A percentile compares a stretch with the other conserved stretches of the same genome.
These are phyloP conservation scores for Poterioochromonas sp. DNA, from an alignment of 352 stramenopile genomes.

Conservation along the genomic window DNA sequence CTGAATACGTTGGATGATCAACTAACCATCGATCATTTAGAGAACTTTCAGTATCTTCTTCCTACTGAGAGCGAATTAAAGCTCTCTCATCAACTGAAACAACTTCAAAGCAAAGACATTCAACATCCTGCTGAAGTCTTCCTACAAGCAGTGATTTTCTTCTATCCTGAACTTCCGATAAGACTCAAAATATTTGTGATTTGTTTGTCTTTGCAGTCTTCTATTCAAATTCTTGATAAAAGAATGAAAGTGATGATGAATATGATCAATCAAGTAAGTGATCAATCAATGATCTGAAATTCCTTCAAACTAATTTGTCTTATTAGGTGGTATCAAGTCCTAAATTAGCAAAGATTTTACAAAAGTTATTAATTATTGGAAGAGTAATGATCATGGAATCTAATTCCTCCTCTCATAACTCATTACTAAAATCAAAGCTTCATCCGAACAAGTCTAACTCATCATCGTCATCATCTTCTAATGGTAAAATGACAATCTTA, in stretches of 20 bases:
- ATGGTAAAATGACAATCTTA: not conserved
- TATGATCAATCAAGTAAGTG: not conserved
- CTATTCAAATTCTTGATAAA: not conserved
- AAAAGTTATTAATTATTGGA: not conserved
- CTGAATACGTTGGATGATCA: not conserved
- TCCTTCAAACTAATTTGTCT: too few species aligned
- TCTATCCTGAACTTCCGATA: constrained; percentile 12
- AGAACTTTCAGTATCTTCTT: not conserved
- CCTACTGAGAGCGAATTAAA: not conserved
- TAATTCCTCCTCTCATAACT: not conserved
- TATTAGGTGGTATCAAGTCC: not conserved
- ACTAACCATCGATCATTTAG: not conserved
- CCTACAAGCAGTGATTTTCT: not conserved
- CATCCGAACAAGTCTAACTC: not conserved
- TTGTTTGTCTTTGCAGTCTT: not conserved
- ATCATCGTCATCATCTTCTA: not conserved
- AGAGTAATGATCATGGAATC: not conserved
- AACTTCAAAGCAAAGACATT: not conserved
- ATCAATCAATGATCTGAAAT: not conserved
- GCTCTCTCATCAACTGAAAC: not conserved
- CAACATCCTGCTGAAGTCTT: constrained; percentile 12
- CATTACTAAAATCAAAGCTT: too few species aligned
- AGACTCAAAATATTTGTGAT: not conserved
- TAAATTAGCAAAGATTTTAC: not conserved
- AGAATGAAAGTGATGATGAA: not conserved